Evolutionary conservation across 2,329 filamentous ascomycete species (phyloP).

Genomic region (Periconia sp.): DNA sequence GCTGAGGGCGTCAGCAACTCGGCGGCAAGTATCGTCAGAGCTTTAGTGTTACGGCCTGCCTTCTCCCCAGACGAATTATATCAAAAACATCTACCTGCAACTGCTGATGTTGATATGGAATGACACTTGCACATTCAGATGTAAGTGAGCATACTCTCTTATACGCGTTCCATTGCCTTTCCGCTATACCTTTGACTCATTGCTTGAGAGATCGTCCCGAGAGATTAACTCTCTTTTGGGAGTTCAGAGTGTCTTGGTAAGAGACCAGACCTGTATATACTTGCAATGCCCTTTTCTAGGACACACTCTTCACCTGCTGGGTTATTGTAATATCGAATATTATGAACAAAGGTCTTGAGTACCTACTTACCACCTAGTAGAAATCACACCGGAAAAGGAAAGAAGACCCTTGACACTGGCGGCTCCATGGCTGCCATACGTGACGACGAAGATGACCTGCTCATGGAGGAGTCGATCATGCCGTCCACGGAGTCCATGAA

Average conservation of each 20-base stretch:
- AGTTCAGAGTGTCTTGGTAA: no score
- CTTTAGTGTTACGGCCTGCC: neutral
- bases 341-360: neutral
- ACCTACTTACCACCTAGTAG: neutral
- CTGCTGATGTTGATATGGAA: neutral
- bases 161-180: no score
- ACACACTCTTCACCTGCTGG: no score
- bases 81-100: neutral
- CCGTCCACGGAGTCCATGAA: conserved; percentile 37
- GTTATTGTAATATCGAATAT: no score
- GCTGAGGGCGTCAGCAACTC: neutral
- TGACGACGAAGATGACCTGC: conserved; percentile 25
- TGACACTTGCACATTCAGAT: neutral
- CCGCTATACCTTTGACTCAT: no score
- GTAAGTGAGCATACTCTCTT: no score
- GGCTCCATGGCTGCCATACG: conserved; percentile 11
- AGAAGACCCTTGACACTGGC: neutral
- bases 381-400: neutral
- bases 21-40: neutral
- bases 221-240: no score
- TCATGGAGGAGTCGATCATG: conserved; percentile 35
- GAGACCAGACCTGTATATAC: no score
- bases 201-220: no score
- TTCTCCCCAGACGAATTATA: neutral
- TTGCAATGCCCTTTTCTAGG: no score